phyloP scores from a whole-genome alignment of 805 yeast genomes.

The Suhomyces canberraensis region DNA sequence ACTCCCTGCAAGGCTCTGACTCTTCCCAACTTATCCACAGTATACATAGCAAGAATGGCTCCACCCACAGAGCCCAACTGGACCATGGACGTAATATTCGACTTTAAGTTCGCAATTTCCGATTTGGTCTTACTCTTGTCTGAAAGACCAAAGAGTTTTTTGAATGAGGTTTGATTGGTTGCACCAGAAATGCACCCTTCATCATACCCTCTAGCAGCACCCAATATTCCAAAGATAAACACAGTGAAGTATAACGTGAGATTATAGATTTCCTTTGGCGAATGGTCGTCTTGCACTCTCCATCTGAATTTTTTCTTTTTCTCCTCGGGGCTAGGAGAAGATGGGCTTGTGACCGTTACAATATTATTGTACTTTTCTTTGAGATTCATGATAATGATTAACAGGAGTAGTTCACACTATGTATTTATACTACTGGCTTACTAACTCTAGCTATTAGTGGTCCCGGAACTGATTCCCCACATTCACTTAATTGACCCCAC shows the following conservation, averaged over 20 bases:
- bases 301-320: slow-evolving; percentile 12
- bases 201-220: slow-evolving; percentile 56
- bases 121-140: slow-evolving; percentile 33
- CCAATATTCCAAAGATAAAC: slow-evolving; percentile 51
- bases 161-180: slow-evolving; percentile 43
- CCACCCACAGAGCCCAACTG: slow-evolving; percentile 57
- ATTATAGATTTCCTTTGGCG: slow-evolving; percentile 48
- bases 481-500: too few species aligned
- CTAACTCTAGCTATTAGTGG: too few species aligned
- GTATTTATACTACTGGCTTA: too few species aligned
- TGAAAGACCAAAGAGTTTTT: slow-evolving; percentile 40
- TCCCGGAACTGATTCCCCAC: too few species aligned
- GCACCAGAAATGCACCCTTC: slow-evolving; percentile 52
- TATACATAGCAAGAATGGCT: slow-evolving; percentile 44
- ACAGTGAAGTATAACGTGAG: slow-evolving; percentile 43
- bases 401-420: too few species aligned
- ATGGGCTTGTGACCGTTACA: neutral
- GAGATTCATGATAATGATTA: neutral
- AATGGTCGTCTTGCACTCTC: slow-evolving; percentile 26
- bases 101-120: slow-evolving; percentile 44
- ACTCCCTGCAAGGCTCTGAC: slow-evolving; percentile 44
- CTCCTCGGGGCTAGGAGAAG: slow-evolving; percentile 1
- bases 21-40: slow-evolving; percentile 52
- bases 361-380: neutral
- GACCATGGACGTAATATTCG: slow-evolving; percentile 58